These are phyloP conservation scores for Syzygium syzygioides DNA, from an alignment of 441 rosid genomes.

Conservation along the genomic window DNA sequence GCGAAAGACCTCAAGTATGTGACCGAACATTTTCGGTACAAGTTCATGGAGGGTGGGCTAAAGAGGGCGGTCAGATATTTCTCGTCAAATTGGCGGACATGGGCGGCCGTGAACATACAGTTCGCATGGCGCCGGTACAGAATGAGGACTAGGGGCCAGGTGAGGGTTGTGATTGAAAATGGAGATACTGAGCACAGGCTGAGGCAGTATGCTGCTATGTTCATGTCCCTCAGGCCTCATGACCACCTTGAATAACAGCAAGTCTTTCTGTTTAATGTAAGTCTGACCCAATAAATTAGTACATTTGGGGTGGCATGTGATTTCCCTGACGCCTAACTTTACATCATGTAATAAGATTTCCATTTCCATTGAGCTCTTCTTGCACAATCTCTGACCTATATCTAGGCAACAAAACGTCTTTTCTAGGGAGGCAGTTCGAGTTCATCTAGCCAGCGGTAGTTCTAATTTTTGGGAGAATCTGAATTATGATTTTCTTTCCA, in stretches of 20 bases:
- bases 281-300: neutral
- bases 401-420: neutral
- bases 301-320: neutral
- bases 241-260: conserved; percentile 45
- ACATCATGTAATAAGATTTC: neutral
- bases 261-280: neutral
- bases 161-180: conserved; percentile 4
- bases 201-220: conserved; percentile 43
- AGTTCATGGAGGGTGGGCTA: conserved; percentile 50
- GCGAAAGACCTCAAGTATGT: conserved; percentile 43
- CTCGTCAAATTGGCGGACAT: conserved; percentile 69
- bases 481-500: neutral
- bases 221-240: conserved; percentile 54
- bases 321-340: neutral
- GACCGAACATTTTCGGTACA: conserved; percentile 66
- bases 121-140: conserved; percentile 54
- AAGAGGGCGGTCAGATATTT: conserved; percentile 64
- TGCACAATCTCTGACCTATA: neutral
- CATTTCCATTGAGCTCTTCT: neutral
- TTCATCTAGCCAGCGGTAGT: neutral
- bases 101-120: conserved; percentile 74
- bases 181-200: conserved; percentile 12
- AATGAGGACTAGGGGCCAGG: conserved; percentile 36
- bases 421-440: neutral
- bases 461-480: neutral